These are phyloP conservation scores for Cladochytrium replicatum DNA, from an alignment of 192 early-diverging fungal genomes.

Conservation along the genomic window DNA sequence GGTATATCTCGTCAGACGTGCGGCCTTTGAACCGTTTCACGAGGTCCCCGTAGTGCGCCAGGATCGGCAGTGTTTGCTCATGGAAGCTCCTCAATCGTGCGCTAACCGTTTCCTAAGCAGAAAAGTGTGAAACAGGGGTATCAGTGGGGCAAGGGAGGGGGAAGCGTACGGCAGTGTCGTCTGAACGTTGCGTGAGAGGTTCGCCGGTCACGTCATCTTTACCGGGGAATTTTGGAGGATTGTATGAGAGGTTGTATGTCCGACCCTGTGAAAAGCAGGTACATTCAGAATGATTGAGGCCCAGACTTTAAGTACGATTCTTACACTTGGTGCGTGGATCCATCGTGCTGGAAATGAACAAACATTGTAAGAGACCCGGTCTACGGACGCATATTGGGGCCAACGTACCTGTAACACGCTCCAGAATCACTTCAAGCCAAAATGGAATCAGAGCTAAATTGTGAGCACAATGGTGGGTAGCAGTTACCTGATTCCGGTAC, in stretches of 20 bases:
- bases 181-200: slow-evolving; percentile 70
- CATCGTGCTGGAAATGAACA: slow-evolving; percentile 61
- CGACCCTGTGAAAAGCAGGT: slow-evolving; percentile 59
- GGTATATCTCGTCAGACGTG: slow-evolving; percentile 90
- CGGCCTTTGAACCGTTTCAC: slow-evolving; percentile 60
- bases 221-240: slow-evolving; percentile 73
- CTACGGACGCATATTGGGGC: neutral
- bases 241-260: slow-evolving; percentile 89
- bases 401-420: slow-evolving; percentile 33
- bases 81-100: slow-evolving; percentile 70
- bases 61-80: slow-evolving; percentile 64
- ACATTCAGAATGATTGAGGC: neutral
- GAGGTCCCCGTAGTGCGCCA: slow-evolving; percentile 72
- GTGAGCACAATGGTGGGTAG: neutral
- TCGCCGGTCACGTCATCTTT: slow-evolving; percentile 93
- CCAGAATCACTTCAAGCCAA: slow-evolving; percentile 58
- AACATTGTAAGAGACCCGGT: neutral
- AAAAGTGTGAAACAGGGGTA: neutral
- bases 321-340: slow-evolving; percentile 61
- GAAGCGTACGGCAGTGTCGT: slow-evolving; percentile 60
- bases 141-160: neutral
- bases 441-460: neutral
- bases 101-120: slow-evolving; percentile 64
- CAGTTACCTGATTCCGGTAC: slow-evolving; percentile 61
- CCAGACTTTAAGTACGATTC: too few species aligned